A percentile compares a stretch with the other conserved stretches of the same genome.
phyloP scores from a whole-genome alignment of 805 yeast genomes.

The Kluyveromyces siamensis region DNA sequence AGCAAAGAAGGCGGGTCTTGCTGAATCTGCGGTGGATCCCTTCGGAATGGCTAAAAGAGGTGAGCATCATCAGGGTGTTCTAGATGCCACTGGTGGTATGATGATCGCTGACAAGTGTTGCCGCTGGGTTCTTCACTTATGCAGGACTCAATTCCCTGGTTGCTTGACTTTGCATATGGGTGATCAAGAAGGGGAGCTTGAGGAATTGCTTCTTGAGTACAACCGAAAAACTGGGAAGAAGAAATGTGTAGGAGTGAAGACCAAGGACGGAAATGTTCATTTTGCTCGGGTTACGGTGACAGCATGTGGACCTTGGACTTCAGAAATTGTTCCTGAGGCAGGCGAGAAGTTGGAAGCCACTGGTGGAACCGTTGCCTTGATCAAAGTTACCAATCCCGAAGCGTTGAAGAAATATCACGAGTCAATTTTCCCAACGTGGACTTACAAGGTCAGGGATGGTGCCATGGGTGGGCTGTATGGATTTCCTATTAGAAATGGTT shows the following conservation, averaged over 20 bases:
- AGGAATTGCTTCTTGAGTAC: slow-evolving; percentile 8
- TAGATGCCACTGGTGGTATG: slow-evolving; percentile 27
- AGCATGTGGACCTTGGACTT: slow-evolving; percentile 28
- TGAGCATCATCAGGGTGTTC: slow-evolving; percentile 13
- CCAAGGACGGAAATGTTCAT: slow-evolving; percentile 22
- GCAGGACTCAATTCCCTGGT: slow-evolving; percentile 10
- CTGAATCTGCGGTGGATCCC: slow-evolving; percentile 13
- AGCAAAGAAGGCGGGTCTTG: slow-evolving; percentile 14
- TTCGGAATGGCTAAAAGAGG: slow-evolving; percentile 10
- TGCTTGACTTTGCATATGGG: slow-evolving; percentile 19
- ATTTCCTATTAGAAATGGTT: slow-evolving; percentile 22
- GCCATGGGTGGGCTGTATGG: slow-evolving; percentile 27
- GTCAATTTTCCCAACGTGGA: slow-evolving; percentile 22
- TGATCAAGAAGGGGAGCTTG: slow-evolving; percentile 8
- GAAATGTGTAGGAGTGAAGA: slow-evolving; percentile 20
- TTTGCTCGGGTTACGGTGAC: slow-evolving; percentile 20
- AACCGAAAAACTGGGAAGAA: slow-evolving; percentile 7
- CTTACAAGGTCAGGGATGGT: slow-evolving; percentile 24
- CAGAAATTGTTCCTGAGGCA: slow-evolving; percentile 25
- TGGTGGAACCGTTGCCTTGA: slow-evolving; percentile 25
- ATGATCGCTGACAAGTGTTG: slow-evolving; percentile 27
- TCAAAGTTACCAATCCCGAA: slow-evolving; percentile 14
- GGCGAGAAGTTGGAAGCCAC: slow-evolving; percentile 22
- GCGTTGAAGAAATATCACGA: slow-evolving; percentile 14
- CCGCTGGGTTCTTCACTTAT: slow-evolving; percentile 22